These are phyloP conservation scores for Truncatella angustata DNA, from an alignment of 2,329 filamentous ascomycete genomes.

Conservation along the genomic window DNA sequence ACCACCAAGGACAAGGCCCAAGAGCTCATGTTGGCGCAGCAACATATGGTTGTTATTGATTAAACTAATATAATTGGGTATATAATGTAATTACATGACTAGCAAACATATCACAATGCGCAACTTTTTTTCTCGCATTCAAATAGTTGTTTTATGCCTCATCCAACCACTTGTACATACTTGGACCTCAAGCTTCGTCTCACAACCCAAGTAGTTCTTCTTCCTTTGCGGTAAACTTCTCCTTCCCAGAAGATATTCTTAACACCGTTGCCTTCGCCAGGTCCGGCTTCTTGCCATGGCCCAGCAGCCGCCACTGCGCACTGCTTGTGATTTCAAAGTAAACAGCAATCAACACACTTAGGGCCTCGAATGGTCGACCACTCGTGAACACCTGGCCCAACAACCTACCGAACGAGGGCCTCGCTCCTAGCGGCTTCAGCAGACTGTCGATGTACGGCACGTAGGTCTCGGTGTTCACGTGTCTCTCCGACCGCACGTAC, in stretches of 20 bases:
- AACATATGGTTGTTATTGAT: slow-evolving; percentile 27
- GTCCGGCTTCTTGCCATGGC: slow-evolving; percentile 26
- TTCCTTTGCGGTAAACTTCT: slow-evolving; percentile 24
- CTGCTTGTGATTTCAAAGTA: slow-evolving; percentile 34
- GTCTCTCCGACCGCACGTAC: slow-evolving; percentile 31
- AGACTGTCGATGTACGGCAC: slow-evolving; percentile 32
- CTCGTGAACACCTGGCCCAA: slow-evolving; percentile 23
- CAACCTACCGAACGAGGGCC: slow-evolving; percentile 27
- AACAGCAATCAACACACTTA: slow-evolving; percentile 28
- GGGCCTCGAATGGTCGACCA: slow-evolving; percentile 23
- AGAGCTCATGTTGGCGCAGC: slow-evolving; percentile 1
- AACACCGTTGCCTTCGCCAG: slow-evolving; percentile 31
- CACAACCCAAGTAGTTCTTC: slow-evolving; percentile 8
- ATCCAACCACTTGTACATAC: not conserved
- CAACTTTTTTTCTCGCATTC: not conserved
- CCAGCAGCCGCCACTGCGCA: slow-evolving; percentile 34
- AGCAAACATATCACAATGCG: not conserved
- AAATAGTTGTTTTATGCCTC: too few species aligned
- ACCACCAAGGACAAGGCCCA: not conserved
- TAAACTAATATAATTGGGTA: slow-evolving; percentile 11
- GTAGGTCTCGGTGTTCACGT: slow-evolving; percentile 24
- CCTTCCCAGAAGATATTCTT: slow-evolving; percentile 22
- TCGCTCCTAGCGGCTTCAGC: slow-evolving; percentile 30
- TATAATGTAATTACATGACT: slow-evolving; percentile 1
- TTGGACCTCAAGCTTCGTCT: too few species aligned